Evolutionary conservation across 2,329 filamentous ascomycete species (phyloP), one percentile per base, ranked within the genome.

Genomic region (Hypoxylon sp.): DNA sequence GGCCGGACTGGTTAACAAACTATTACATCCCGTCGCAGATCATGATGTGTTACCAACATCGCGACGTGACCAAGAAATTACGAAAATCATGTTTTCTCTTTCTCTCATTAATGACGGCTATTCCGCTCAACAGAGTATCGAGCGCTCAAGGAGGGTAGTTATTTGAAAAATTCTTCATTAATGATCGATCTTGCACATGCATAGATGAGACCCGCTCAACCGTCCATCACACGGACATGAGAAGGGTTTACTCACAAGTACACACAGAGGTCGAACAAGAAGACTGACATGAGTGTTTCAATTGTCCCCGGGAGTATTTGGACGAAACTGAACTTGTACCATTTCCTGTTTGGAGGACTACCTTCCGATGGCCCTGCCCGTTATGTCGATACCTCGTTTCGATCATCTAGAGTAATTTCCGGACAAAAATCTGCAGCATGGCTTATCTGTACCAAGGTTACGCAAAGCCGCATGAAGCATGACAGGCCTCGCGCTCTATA

Each of bases 361-460:
- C 56, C 55, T 55, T 63, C 61, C 60, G 63, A 51, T 49, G 37
- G 36, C 40, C 46, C 31, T 48, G 19, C 37, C 29, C 25, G 35
- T 45, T 45, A 42, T 54, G 46, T 49, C 37, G 49, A 59, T 50
- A 27, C 38, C 37, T 47, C 47, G 51, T 48, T 51, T 37, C 27
- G 27, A 46, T 57, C 55, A 56, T 61, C 49, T 56, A 57, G 36
- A 59, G 49, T 52, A 61, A 61, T 61, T 56, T 61, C 55, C 58
- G 58, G 58, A 44, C 55, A 49, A 59, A 58, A 32, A 15, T 37
- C 34, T 57, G 37, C 52, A 50, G 40, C 56, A 51, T 60, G 43
- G 25, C 45, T 50, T 46, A 50, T 52, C 44, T 55, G 55, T 45
- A 57, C 50, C 37, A 42, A 43, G 43, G 62, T 57, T 57, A 55